A percentile compares a stretch with the other conserved stretches of the same genome.
phyloP scores from a whole-genome alignment of 202 grass and related monocot species.

The Panicum virgatum region DNA sequence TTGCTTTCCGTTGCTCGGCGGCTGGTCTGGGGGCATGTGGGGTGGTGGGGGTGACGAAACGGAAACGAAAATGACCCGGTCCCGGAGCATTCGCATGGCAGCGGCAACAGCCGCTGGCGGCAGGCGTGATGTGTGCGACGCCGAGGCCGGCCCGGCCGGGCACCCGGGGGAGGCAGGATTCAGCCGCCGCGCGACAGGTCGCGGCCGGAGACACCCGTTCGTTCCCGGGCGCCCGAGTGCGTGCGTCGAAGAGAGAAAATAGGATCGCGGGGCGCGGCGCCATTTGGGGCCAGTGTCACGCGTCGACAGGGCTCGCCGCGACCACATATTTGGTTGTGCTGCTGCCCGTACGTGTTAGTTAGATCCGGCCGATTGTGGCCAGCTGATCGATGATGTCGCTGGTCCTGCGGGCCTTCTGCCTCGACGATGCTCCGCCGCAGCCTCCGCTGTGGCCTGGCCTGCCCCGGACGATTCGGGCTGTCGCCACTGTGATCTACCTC shows the following conservation, averaged over 20 bases:
- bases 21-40: background rate
- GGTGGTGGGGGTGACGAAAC: background rate
- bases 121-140: background rate
- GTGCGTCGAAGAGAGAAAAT: background rate
- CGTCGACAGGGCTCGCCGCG: background rate
- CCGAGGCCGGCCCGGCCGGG: background rate
- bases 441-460: background rate
- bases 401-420: too few relatives aligned
- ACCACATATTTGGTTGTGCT: background rate
- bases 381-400: background rate
- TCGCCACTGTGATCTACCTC: background rate
- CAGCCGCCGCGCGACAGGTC: background rate
- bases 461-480: background rate
- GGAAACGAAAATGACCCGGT: background rate
- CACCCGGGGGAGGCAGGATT: background rate
- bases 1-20: background rate
- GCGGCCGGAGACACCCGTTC: too few relatives aligned
- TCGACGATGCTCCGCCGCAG: background rate
- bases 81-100: background rate
- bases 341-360: background rate
- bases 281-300: background rate
- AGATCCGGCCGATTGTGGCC: constrained; percentile 6
- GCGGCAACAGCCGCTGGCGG: background rate
- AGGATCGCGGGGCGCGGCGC: background rate
- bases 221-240: background rate